These are phyloP conservation scores for Mucor plumbeus DNA, from an alignment of 371 early-diverging fungal genomes.

Conservation along the genomic window DNA sequence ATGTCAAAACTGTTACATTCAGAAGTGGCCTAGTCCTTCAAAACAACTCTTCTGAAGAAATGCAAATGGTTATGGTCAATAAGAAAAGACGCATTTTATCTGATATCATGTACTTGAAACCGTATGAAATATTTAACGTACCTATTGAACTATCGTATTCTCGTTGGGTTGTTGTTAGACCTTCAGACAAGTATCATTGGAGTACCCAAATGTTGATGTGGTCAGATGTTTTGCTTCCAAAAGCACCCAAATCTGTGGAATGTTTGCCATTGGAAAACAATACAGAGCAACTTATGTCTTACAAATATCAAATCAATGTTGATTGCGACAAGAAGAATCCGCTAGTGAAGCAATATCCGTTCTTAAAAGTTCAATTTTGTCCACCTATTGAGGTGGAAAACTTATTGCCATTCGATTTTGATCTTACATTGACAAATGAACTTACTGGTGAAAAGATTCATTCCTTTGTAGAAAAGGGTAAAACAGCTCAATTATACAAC, in stretches of 20 bases:
- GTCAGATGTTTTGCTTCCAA: conserved; percentile 62
- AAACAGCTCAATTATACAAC: conserved; percentile 62
- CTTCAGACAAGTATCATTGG: conserved; percentile 75
- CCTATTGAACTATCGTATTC: conserved; percentile 72
- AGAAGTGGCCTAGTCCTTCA: conserved; percentile 70
- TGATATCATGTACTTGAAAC: conserved; percentile 33
- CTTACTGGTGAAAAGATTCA: conserved; percentile 49
- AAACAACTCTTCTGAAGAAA: conserved; percentile 61
- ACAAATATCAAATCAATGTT: conserved; percentile 36
- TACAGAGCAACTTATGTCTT: conserved; percentile 19
- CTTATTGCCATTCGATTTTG: conserved; percentile 77
- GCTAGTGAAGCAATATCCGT: conserved; percentile 62
- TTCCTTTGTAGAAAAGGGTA: conserved; percentile 56
- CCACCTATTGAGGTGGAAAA: conserved; percentile 87
- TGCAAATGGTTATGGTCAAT: conserved; percentile 68
- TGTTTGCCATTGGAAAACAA: conserved; percentile 30
- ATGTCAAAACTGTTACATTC: conserved; percentile 82
- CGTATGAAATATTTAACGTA: conserved; percentile 64
- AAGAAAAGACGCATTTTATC: conserved; percentile 35
- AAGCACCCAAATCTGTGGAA: conserved; percentile 35
- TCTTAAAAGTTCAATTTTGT: conserved; percentile 68
- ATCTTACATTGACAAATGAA: conserved; percentile 45
- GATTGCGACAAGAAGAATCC: conserved; percentile 43
- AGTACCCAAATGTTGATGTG: conserved; percentile 68
- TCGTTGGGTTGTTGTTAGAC: conserved; percentile 67